phyloP scores from a whole-genome alignment of 345 rosid genomes.

The Pseudoturritis turrita region DNA sequence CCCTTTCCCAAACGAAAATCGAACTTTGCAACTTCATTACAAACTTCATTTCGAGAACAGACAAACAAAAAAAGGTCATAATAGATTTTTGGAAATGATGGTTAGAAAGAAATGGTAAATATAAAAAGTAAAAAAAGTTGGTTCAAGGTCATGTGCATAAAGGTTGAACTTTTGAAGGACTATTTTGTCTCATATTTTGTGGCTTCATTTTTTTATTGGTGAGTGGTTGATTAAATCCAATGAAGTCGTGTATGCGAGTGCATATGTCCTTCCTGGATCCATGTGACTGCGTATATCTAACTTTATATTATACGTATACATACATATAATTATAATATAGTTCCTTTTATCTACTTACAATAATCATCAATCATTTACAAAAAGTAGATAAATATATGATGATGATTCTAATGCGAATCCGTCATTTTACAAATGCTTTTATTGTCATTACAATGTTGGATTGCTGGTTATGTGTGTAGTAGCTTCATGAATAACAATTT shows the following conservation, averaged over 20 bases:
- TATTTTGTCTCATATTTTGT: slow-evolving; percentile 27
- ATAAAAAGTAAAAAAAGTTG: background rate
- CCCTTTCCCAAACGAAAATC: too few relatives aligned
- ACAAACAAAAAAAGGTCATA: background rate
- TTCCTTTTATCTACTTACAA: background rate
- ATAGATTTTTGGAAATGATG: background rate
- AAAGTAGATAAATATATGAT: too few relatives aligned
- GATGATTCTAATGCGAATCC: too few relatives aligned
- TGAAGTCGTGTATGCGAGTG: slow-evolving; percentile 15
- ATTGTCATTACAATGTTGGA: too few relatives aligned
- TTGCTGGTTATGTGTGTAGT: too few relatives aligned
- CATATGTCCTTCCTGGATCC: slow-evolving; percentile 27
- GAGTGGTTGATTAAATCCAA: slow-evolving; percentile 13
- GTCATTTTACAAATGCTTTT: too few relatives aligned
- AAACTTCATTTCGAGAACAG: background rate
- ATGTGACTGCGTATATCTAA: slow-evolving; percentile 1
- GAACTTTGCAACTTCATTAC: background rate
- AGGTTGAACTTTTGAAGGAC: slow-evolving; percentile 30
- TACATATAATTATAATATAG: background rate
- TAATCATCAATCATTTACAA: too few relatives aligned
- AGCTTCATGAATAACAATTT: too few relatives aligned
- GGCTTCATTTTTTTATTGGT: slow-evolving; percentile 10
- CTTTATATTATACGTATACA: background rate
- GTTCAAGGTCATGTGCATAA: slow-evolving; percentile 26
- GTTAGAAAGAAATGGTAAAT: slow-evolving; percentile 5